Evolutionary conservation across 106 monocot species (phyloP).

Genomic region (Triglochin maritima): DNA sequence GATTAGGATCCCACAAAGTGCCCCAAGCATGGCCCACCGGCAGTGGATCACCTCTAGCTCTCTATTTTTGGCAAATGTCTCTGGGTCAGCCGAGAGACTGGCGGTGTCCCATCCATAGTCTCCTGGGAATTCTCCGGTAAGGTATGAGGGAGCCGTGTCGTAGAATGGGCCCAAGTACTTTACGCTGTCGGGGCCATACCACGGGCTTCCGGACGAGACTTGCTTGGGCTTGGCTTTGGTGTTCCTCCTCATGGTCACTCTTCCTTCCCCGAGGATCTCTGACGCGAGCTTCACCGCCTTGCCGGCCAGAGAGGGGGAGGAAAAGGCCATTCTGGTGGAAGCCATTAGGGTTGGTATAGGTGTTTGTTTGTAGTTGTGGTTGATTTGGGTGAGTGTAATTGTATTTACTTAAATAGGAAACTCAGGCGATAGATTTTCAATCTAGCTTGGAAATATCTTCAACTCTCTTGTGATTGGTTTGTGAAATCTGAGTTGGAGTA

Average conservation of each 20-base stretch:
- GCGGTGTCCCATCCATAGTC: constrained; percentile 30
- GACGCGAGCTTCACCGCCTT: constrained; percentile 13
- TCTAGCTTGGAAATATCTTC: no score
- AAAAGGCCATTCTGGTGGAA: constrained; percentile 9
- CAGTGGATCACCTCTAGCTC: constrained; percentile 24
- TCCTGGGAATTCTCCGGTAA: constrained; percentile 52
- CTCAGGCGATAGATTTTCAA: no score
- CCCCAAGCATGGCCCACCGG: constrained; percentile 22
- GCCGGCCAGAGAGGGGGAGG: constrained; percentile 13
- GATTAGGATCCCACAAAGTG: no score
- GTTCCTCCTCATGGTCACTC: constrained; percentile 16
- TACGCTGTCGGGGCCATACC: constrained; percentile 25
- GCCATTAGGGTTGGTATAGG: constrained; percentile 1
- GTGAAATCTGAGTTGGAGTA: no score
- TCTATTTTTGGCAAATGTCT: constrained; percentile 25
- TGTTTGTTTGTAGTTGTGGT: background rate
- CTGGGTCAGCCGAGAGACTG: constrained; percentile 21
- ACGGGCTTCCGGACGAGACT: constrained; percentile 16
- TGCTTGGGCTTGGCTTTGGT: constrained; percentile 15
- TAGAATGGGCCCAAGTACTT: constrained; percentile 43
- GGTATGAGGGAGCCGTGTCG: constrained; percentile 27
- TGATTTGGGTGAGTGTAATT: background rate
- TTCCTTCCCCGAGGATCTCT: constrained; percentile 10
- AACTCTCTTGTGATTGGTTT: no score
- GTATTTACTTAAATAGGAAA: no score